Base-by-base conservation (phyloP, 768 basidiomycete genomes). In the Boletus fagicola region DNA sequence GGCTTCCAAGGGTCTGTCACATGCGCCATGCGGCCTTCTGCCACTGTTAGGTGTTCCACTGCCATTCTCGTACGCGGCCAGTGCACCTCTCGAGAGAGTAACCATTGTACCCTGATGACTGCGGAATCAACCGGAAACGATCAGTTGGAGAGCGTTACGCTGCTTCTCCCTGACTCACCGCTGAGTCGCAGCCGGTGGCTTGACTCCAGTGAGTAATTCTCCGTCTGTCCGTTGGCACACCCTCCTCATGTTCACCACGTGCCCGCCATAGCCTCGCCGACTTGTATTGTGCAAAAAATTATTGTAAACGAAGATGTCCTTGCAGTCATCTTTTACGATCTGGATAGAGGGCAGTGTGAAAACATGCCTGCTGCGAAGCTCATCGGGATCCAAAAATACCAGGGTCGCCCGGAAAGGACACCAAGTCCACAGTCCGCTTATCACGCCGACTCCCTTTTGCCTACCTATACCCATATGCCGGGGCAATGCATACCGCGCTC, bases 121-220 rank as follows among this genome's bases (percentile, higher is more conserved):
- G 76, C 88, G 53, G 78, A 82, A 28, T 69, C 82, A 31, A 73
- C 78, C 60, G 74, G 74, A 56, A 77, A 77, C 58, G 77, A 80
- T 51, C 57, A 66, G 16, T 68, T 80, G 59, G 79, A 82, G 51
- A 78, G 75, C 43, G 77, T 82, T 2, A 79, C 81, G 60, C 80
- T 83, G 51, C 70, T 79, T 54, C 75, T 91, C 48, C 88, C 90
- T 43, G 87, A 90, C 58, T 88, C 88, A 22, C 71, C 77, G 16
- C 74, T 92, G 49, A 83, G 69, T 65, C 77, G 83, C 57, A 88
- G 88, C 71, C 80, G 86, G 57, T 88, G 87, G 88, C 76, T 87
- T 60, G 85, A 87, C 67, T 71, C 80, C 59, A 73, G 88, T 90
- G 67, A 70, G 87, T 80, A 56, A 47, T 54, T 57, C 48, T 42